Conservation (phyloP, 1,139 yeast genomes). For the Suhomyces terraborum region DNA sequence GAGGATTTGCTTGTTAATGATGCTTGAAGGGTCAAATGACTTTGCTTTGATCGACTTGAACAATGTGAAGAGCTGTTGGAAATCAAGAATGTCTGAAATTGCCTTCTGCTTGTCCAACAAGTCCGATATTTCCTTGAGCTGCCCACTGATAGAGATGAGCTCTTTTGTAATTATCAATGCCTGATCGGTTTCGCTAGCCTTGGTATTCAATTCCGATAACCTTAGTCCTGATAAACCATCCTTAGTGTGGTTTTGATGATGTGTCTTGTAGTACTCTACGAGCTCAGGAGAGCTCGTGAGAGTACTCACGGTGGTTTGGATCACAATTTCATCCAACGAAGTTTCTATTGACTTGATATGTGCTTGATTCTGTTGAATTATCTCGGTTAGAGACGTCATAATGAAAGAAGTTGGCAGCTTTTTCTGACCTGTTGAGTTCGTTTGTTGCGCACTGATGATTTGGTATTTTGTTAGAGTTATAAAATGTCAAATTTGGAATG, state of each 20-base stretch:
- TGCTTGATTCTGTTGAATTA: conserved; percentile 2
- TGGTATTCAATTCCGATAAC: conserved; percentile 15
- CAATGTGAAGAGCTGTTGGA: conserved; percentile 17
- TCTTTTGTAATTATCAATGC: conserved; percentile 12
- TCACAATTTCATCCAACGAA: neutral
- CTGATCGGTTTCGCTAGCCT: conserved; percentile 11
- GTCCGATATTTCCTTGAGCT: conserved; percentile 14
- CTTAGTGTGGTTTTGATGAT: conserved; percentile 3
- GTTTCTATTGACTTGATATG: conserved; percentile 4
- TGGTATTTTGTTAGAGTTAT: too few relatives aligned
- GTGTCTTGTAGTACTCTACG: conserved; percentile 4
- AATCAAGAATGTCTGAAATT: conserved; percentile 19
- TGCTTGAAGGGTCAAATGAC: conserved; percentile 6
- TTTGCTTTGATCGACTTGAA: conserved; percentile 8
- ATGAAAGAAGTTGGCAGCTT: neutral
- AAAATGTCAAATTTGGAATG: too few relatives aligned
- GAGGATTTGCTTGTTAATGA: conserved; percentile 14
- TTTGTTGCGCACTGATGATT: neutral
- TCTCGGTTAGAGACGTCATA: neutral
- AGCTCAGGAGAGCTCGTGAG: conserved; percentile 12
- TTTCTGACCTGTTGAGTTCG: too few relatives aligned
- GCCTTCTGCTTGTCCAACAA: conserved; percentile 16
- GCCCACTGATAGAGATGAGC: conserved; percentile 4
- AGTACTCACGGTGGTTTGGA: neutral
- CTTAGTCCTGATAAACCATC: conserved; percentile 9